Evolutionary conservation across 495 filamentous ascomycete species (phyloP).

Genomic region (Trichoderma reesei): DNA sequence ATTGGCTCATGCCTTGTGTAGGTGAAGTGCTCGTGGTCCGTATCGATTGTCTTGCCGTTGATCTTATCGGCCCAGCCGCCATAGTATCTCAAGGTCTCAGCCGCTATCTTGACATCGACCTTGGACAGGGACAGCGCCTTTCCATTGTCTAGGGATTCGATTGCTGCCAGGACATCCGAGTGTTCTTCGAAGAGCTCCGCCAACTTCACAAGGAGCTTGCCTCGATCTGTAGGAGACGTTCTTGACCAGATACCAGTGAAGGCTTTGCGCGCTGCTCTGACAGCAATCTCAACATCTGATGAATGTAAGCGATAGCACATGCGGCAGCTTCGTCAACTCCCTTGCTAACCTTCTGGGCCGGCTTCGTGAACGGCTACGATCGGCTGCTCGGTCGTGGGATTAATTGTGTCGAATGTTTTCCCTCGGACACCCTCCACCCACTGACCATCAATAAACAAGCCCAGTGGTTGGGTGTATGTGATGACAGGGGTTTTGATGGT

Average conservation of each 20-base stretch:
- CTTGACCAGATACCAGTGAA: conserved; percentile 73
- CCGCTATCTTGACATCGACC: conserved; percentile 59
- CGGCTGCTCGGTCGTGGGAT: conserved; percentile 42
- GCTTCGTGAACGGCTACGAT: conserved; percentile 72
- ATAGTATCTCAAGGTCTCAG: conserved; percentile 80
- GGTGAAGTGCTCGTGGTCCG: conserved; percentile 70
- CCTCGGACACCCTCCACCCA: conserved; percentile 68
- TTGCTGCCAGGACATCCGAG: conserved; percentile 62
- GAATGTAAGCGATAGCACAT: no score
- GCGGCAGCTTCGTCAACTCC: no score
- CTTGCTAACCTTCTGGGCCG: conserved; percentile 18
- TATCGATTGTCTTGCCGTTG: conserved; percentile 89
- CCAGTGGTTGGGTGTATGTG: no score
- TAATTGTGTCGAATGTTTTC: conserved; percentile 42
- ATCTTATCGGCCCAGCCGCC: conserved; percentile 99
- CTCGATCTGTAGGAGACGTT: conserved; percentile 66
- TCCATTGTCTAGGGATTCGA: conserved; percentile 93
- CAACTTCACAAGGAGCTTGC: conserved; percentile 65
- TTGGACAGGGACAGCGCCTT: conserved; percentile 79
- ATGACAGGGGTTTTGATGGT: no score
- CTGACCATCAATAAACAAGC: conserved; percentile 89
- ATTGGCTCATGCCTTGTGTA: conserved; percentile 83
- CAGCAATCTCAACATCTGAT: conserved; percentile 61
- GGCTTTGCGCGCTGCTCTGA: conserved; percentile 79
- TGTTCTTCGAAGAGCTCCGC: conserved; percentile 82